Base-by-base conservation (phyloP, 495 filamentous ascomycete genomes). In the Hypoxylon rickii region DNA sequence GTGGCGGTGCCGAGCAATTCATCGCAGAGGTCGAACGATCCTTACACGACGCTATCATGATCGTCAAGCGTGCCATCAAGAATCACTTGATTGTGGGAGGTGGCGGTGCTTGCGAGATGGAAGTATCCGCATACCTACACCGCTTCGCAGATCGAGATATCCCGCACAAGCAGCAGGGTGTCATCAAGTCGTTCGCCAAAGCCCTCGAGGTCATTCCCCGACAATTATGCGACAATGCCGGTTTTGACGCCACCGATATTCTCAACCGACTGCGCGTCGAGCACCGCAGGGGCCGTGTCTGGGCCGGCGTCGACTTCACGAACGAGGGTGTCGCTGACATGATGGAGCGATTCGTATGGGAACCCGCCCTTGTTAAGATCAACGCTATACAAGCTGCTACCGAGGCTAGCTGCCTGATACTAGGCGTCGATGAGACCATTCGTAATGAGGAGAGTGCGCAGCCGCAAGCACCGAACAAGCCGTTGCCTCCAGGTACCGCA, bases 11-110 rank as follows among this genome's bases (percentile, higher is more conserved):
- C 20, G 94, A 97, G 79, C 94, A 98, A 71, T 97, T 98, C 79
- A 97, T 98, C 65, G 94, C 94, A 34, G 94, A 98, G 71, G 93
- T 97, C 0, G 94, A 98, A 79, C 87, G 94, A 33, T 95, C 89
- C 69, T 80, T 98, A 51, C 94, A 98, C 74, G 94, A 98, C 69
- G 94, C 93, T 34, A 96, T 98, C 76, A 98, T 98, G 94, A 94
- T 98, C 59, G 94, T 98, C 58, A 97, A 96, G 81, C 91, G 95
- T 40, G 89, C 93, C 20, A 89, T 97, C 69, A 88, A 89, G 76
- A 93, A 97, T 76, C 86, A 87, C 56, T 89, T 83, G 62, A 96
- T 98, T 64, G 94, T 98, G 24, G 94, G 92, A 19, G 94, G 94
- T 52, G 94, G 94, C 59, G 94, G 94, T 65, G 93, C 94, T 11